Base-by-base conservation (phyloP, 257 asterid genomes). In the Cynanchum wilfordii region DNA sequence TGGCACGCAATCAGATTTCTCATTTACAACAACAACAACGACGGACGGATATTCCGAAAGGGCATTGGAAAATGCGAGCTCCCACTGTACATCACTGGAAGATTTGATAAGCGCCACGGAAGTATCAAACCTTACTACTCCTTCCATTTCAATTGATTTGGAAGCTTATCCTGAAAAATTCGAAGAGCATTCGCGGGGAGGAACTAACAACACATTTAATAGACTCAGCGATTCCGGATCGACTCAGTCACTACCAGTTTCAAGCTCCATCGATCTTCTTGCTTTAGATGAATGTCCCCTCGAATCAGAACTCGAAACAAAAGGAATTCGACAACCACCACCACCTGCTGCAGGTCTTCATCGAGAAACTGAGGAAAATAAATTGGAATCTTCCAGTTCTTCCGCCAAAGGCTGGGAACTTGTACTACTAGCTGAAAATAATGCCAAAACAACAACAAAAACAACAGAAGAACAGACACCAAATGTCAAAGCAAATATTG, bases 31-130 rank as follows among this genome's bases (percentile, higher is more conserved):
- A 1, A 36, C 40, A 36, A 36, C 40, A 36, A 42, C 47, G 47
- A 42, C 47, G 8, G 86, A 80, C 10, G 80, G 80, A 68, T 66
- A 57, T 30, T 87, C 89, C 0, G 88, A 81, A 4, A 60, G 65
- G 60, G 64, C 58, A 13, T 87, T 88, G 0, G 90, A 82, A 50
- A 30, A n/a, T 1, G 4, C 50, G 36, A 89, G 87, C n/a, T 89
- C 95, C 0, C 89, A 75, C 27, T 60, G 84, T 50, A 77, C 93
- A 5, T 91, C 97, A 1, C 33, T 92, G 4, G 96, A 92, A 29
- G 98, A 92, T 7, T 78, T 92, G 0, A 88, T 92, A 68, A 85
- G 87, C 11, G 90, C 93, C 5, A 86, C 92, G 0, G 96, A 85
- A 68, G 72, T 73, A 3, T 40, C 73, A 11, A 80, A 80, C 66